phyloP scores from a whole-genome alignment of 1,139 yeast species.

The Kodamaea sp. region DNA sequence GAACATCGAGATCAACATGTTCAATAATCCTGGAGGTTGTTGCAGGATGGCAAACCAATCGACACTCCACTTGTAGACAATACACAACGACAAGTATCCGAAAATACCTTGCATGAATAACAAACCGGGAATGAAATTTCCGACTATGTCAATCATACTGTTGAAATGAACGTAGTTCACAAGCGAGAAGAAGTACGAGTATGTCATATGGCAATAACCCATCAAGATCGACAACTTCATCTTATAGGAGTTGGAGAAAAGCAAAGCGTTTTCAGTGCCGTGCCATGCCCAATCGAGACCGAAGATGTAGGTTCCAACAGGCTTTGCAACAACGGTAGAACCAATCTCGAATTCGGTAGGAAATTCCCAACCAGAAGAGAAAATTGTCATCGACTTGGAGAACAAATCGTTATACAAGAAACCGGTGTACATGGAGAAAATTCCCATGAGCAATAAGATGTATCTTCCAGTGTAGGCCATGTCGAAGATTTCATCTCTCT shows the following conservation, averaged over 20 bases:
- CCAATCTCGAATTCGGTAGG: constrained; percentile 59
- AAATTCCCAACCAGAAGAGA: constrained; percentile 78
- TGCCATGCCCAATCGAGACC: constrained; percentile 84
- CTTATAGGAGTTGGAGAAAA: constrained; percentile 77
- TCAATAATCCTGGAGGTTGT: constrained; percentile 79
- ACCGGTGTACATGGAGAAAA: constrained; percentile 79
- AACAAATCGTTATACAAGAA: constrained; percentile 74
- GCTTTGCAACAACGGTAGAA: constrained; percentile 54
- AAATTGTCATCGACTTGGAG: constrained; percentile 73
- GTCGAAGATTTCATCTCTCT: constrained; percentile 76
- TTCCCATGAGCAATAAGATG: constrained; percentile 71
- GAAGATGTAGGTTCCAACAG: constrained; percentile 60
- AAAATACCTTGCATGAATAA: constrained; percentile 82
- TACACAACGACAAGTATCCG: constrained; percentile 72
- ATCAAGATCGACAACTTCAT: constrained; percentile 79
- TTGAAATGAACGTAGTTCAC: constrained; percentile 62
- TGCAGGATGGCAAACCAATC: constrained; percentile 69
- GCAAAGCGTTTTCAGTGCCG: constrained; percentile 72
- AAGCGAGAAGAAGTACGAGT: constrained; percentile 68
- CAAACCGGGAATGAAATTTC: constrained; percentile 78
- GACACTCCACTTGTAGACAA: constrained; percentile 76
- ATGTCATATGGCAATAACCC: constrained; percentile 80
- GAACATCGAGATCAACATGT: constrained; percentile 82
- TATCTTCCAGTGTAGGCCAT: constrained; percentile 82
- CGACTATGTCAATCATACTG: constrained; percentile 66